Evolutionary conservation across 2,329 filamentous ascomycete genomes (phyloP), one percentile per base, ranked within the genome.

Genomic region (Polychaeton citri): DNA sequence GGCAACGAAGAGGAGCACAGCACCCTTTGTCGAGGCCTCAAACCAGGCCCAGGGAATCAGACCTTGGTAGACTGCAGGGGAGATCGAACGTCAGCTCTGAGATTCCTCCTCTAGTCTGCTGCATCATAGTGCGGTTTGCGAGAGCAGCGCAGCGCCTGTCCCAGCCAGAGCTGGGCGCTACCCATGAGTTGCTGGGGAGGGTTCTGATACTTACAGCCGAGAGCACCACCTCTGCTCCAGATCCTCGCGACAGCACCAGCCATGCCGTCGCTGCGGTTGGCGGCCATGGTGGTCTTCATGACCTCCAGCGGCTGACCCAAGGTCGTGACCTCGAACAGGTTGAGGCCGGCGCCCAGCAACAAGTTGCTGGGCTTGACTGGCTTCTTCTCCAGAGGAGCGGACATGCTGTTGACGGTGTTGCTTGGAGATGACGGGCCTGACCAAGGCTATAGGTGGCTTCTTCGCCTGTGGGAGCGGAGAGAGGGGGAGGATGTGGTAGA

Each of bases 31-130:
- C 57, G 88, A 96, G 60, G 90, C 90, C 75, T 98, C 90, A 68
- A 98, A 96, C 90, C 90, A 98, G 64, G 90, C 90, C 88, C 88
- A 95, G 46, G 90, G 90, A 62, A 98, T 96, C 54, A 98, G 82
- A 64, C 90, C 90, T 72, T 98, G 90, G 74, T 95, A 98, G 72
- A 95, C 88, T 96, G 58, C 47, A 30, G 34, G 43, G 52, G 43
- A 51, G 21, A 32, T 19, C 26, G 19, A 6, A 21, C 19, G 32
- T 41, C 36, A 43, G 34, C 19, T 21, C 17, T 19, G n/a, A n/a
- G n/a, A n/a, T n/a, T n/a, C n/a, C n/a, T n/a, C n/a, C n/a, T n/a
- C n/a, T n/a, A n/a, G n/a, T n/a, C n/a, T n/a, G n/a, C n/a, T n/a
- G n/a, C n/a, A n/a, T n/a, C n/a, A n/a, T n/a, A n/a, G n/a, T n/a